Base-by-base conservation (phyloP, 768 basidiomycete genomes). In the Trametes sanguinea region DNA sequence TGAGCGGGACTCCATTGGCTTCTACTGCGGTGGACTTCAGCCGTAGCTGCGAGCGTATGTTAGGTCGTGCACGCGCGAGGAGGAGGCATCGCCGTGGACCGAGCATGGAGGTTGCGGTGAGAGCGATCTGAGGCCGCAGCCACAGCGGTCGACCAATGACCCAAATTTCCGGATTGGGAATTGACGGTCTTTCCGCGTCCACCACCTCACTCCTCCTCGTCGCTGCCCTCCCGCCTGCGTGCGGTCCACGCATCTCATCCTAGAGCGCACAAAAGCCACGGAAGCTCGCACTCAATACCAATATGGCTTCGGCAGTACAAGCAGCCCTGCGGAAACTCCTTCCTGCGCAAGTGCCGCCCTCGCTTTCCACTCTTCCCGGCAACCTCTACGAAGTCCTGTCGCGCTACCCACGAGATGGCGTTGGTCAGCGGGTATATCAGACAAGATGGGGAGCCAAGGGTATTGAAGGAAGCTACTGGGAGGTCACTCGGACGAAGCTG, bases 341-440 rank as follows among this genome's bases (percentile, higher is more conserved):
- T n/a, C 86, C 87, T 9, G 72, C 76, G 40, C 68, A 78, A 35
- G 78, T 87, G 5, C 88, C 88, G 3, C 85, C 88, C 1, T 79
- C 85, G 22, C 82, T 92, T 3, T 78, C 80, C 22, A 73, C 75
- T 2, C 73, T 73, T n/a, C 78, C 85, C 1, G 86, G 84, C 22
- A 91, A 83, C 66, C 77, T 94, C 4, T 94, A 85, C 68, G 77
- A 90, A 75, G 78, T 92, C 27, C 80, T 94, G 39, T 85, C 90
- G 11, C 80, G 88, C 51, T 79, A 85, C 50, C 87, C 90, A 27
- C 73, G 77, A 30, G 86, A 86, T 62, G 89, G 89, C 32, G 76
- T 88, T 48, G 92, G 92, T 30, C 80, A 81, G 67, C 76, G 77
- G 58, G 83, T 94, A 1, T 79, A 89, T 73, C 93, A 94, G 72